Conservation (phyloP, 306 rosid genomes). For the Lablab purpureus region DNA sequence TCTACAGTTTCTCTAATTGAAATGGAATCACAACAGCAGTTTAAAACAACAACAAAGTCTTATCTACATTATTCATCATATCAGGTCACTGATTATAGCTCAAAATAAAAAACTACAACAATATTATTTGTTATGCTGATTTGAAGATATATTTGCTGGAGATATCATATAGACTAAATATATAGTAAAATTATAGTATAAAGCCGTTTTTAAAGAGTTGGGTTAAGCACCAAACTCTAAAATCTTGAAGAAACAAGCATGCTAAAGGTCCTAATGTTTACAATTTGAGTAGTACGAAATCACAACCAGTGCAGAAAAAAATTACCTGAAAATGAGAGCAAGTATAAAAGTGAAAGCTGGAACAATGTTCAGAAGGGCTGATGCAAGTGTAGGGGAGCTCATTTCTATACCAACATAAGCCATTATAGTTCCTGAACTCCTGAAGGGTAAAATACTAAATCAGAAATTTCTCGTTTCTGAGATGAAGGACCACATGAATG, state of each 20-base stretch:
- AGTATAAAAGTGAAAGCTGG: conserved; percentile 70
- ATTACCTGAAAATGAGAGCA: conserved; percentile 58
- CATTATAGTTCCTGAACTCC: conserved; percentile 43
- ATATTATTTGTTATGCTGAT: no score
- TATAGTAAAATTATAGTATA: no score
- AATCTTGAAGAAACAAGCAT: background rate
- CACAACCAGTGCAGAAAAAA: background rate
- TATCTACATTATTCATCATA: no score
- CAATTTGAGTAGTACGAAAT: background rate
- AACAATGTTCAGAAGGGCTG: conserved; percentile 60
- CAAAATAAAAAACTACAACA: no score
- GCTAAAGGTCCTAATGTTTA: background rate
- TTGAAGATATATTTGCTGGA: no score
- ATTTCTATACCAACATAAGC: conserved; percentile 57
- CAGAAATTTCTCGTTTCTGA: background rate
- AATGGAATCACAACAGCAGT: no score
- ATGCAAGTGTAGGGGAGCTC: conserved; percentile 60
- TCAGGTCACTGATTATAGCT: no score
- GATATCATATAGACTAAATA: no score
- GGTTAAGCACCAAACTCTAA: background rate
- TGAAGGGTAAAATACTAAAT: conserved; percentile 11
- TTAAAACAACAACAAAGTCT: no score
- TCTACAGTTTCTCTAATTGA: no score
- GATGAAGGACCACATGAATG: background rate
- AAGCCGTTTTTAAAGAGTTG: no score